Evolutionary conservation across 257 asterid genomes (phyloP).

Genomic region (Nicotiana obtusifolia): DNA sequence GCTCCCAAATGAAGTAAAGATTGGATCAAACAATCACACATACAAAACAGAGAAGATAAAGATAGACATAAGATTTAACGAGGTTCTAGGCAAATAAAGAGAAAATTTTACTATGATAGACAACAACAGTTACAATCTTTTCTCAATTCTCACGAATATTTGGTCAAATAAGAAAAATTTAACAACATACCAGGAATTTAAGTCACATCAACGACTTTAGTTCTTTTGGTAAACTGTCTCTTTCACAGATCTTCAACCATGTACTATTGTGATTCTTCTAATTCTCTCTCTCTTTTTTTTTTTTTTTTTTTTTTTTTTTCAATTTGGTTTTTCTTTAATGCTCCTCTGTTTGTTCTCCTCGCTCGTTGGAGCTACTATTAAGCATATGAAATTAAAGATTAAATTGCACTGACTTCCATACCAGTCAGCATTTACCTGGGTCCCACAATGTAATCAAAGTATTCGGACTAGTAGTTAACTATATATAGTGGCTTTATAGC

Average conservation of each 20-base stretch:
- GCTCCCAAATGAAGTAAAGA: too few species aligned
- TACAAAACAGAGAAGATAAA: too few species aligned
- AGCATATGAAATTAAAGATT: too few species aligned
- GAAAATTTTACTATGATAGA: too few species aligned
- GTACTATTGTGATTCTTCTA: neutral
- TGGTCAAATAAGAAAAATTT: neutral
- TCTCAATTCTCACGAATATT: neutral
- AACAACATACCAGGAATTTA: too few species aligned
- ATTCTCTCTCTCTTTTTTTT: too few species aligned
- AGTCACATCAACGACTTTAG: neutral
- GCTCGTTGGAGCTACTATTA: neutral
- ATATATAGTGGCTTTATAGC: neutral
- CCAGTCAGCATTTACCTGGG: neutral
- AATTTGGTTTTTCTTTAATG: neutral
- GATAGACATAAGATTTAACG: too few species aligned
- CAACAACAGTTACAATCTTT: too few species aligned
- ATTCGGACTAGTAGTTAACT: neutral
- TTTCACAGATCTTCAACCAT: neutral
- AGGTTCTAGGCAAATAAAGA: too few species aligned
- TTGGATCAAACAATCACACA: too few species aligned
- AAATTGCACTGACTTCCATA: neutral
- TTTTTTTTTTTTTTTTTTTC: too few species aligned
- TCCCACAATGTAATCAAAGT: neutral
- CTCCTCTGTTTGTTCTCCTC: neutral
- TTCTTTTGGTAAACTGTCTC: neutral